Evolutionary conservation across 768 basidiomycete species (phyloP), one percentile per base, ranked within the genome.

Genomic region (Mycena galopus): DNA sequence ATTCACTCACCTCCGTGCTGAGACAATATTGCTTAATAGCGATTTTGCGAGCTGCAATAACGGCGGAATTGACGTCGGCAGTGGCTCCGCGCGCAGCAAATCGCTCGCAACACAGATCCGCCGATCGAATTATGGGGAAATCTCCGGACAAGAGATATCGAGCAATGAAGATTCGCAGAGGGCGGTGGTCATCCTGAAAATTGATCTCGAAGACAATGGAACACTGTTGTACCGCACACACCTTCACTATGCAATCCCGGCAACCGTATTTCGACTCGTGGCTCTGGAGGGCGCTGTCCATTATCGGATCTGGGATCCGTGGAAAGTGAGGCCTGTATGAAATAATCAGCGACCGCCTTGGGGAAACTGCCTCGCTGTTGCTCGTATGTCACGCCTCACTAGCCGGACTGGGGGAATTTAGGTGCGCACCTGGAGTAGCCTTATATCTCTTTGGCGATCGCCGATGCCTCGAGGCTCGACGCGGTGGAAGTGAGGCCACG

Each of bases 11-110:
- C 17, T 47, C n/a, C 4, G 10, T 47, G 30, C 7, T 57, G 14
- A 67, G 39, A 11, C 37, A 14, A 23, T 58, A 58, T n/a, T 67
- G 56, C 56, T 67, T 67, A 4, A 67, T 29, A 6, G 65, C 65
- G 19, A 67, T 30, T 1, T 19, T 57, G 19, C 65, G 27, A 7
- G 16, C 55, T 19, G 37, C 53, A 16, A 66, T 23, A 3, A n/a
- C 8, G 5, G 37, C 65, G 3, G 5, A 56, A 23, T 57, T 21
- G 0, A 66, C 65, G 2, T n/a, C 32, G 2, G 65, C 65, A 29
- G 51, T 66, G 4, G 27, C 55, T 1, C 65, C 55, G 2, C 53
- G 6, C 19, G 65, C 65, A 17, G 32, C 37, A 21, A 66, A 66
- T 56, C n/a, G 35, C 19, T 66, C 65, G 39, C 42, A 12, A 21